Conservation (phyloP, 441 rosid species). For the Erodium chrysanthum region DNA sequence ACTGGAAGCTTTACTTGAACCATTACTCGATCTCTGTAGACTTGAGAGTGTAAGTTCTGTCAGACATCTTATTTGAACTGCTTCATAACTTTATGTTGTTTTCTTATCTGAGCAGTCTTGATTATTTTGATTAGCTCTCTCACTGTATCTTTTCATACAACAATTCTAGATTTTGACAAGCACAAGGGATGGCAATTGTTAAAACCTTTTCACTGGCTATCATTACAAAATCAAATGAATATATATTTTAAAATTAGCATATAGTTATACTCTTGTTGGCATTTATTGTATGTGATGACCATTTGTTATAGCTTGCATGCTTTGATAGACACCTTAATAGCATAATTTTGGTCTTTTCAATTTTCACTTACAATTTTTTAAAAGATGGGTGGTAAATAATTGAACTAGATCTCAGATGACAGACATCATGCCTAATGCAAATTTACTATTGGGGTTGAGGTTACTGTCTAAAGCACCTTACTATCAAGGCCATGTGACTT, state of each 20-base stretch:
- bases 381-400: too few relatives aligned
- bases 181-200: not conserved
- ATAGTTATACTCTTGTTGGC: not conserved
- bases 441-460: not conserved
- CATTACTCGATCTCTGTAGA: conserved; percentile 58
- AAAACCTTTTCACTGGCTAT: not conserved
- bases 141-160: conserved; percentile 2
- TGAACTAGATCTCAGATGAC: too few relatives aligned
- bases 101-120: not conserved
- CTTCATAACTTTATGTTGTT: not conserved
- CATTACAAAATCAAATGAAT: not conserved
- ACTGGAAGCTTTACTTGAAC: conserved; percentile 53
- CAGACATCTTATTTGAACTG: not conserved
- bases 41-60: conserved; percentile 49
- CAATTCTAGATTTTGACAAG: not conserved
- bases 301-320: not conserved
- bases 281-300: not conserved
- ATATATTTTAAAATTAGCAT: not conserved
- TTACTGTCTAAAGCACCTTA: not conserved
- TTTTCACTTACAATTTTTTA: too few relatives aligned
- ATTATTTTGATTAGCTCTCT: not conserved
- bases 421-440: not conserved
- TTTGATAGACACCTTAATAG: not conserved
- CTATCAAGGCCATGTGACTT: not conserved
- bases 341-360: not conserved